Evolutionary conservation across 495 filamentous ascomycete species (phyloP).

Genomic region (Penicillium atrosanguineum): DNA sequence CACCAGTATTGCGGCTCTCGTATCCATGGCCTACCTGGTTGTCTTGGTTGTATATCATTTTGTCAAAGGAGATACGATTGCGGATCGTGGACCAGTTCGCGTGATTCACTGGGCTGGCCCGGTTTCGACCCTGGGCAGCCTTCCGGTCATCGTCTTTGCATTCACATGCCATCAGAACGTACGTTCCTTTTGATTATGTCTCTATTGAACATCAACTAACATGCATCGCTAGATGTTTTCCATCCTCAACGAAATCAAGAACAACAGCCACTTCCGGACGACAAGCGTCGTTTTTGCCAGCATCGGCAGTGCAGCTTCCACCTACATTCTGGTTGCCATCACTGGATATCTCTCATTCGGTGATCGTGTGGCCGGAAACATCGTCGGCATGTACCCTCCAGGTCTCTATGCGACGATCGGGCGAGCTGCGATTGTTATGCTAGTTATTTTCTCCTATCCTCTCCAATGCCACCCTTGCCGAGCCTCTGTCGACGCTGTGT

Average conservation of each 20-base stretch:
- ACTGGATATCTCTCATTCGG: slow-evolving; percentile 96
- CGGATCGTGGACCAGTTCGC: slow-evolving; percentile 69
- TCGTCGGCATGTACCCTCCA: slow-evolving; percentile 86
- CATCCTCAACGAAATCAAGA: slow-evolving; percentile 88
- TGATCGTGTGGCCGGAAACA: slow-evolving; percentile 81
- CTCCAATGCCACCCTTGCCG: slow-evolving; percentile 94
- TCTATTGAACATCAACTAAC: slow-evolving; percentile 3
- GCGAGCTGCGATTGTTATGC: slow-evolving; percentile 89
- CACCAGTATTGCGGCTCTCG: slow-evolving; percentile 85
- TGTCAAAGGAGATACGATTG: slow-evolving; percentile 69
- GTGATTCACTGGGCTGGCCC: slow-evolving; percentile 74
- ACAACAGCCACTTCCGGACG: slow-evolving; percentile 79
- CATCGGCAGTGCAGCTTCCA: slow-evolving; percentile 72
- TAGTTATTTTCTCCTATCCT: slow-evolving; percentile 96
- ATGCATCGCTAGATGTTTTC: slow-evolving; percentile 82
- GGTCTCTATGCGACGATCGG: slow-evolving; percentile 86
- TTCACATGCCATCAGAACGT: slow-evolving; percentile 99
- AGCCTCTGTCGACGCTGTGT: slow-evolving; percentile 85
- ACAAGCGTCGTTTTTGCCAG: slow-evolving; percentile 77
- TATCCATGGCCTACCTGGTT: slow-evolving; percentile 92
- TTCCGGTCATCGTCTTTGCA: slow-evolving; percentile 95
- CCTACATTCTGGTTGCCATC: slow-evolving; percentile 89
- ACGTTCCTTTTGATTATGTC: slow-evolving; percentile 25
- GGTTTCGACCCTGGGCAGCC: slow-evolving; percentile 73
- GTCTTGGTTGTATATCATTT: slow-evolving; percentile 91